Evolutionary conservation across 768 basidiomycete species (phyloP).

Genomic region (Auricularia sp.): DNA sequence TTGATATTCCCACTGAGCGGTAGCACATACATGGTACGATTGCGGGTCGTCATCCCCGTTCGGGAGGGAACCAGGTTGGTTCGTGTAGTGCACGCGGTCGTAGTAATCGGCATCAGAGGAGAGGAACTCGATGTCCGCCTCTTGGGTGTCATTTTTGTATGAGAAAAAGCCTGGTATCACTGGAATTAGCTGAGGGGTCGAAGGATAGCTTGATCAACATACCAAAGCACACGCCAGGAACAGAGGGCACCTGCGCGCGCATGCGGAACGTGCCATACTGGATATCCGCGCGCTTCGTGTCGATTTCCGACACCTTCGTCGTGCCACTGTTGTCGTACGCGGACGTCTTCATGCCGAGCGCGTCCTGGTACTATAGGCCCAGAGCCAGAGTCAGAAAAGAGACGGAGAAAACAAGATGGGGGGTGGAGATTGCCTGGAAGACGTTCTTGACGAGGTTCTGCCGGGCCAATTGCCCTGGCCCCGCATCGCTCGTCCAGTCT

Average conservation of each 20-base stretch:
- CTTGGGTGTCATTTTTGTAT: conserved; percentile 5
- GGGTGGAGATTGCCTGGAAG: neutral
- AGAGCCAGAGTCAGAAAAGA: too few species aligned
- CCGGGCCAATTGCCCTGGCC: neutral
- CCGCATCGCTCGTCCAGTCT: neutral
- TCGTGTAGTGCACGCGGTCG: conserved; percentile 10
- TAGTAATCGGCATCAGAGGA: conserved; percentile 10
- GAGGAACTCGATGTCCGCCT: conserved; percentile 11
- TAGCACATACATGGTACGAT: conserved; percentile 6
- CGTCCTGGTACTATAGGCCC: conserved; percentile 5
- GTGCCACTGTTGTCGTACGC: conserved; percentile 9
- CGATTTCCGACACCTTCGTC: conserved; percentile 9
- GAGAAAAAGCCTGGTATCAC: conserved; percentile 8
- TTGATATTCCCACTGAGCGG: neutral
- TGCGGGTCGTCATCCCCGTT: conserved; percentile 9
- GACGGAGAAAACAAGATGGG: too few species aligned
- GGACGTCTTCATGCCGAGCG: conserved; percentile 7
- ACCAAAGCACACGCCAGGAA: conserved; percentile 7
- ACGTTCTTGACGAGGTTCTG: conserved; percentile 1
- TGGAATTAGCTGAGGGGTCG: too few species aligned
- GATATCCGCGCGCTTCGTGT: conserved; percentile 6
- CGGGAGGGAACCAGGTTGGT: conserved; percentile 9
- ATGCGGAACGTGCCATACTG: conserved; percentile 12
- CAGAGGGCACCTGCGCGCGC: conserved; percentile 9
- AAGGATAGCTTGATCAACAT: too few species aligned